These are phyloP conservation scores for Penicillium psychrosexuale DNA, from an alignment of 2,329 filamentous ascomycete genomes.

Conservation along the genomic window DNA sequence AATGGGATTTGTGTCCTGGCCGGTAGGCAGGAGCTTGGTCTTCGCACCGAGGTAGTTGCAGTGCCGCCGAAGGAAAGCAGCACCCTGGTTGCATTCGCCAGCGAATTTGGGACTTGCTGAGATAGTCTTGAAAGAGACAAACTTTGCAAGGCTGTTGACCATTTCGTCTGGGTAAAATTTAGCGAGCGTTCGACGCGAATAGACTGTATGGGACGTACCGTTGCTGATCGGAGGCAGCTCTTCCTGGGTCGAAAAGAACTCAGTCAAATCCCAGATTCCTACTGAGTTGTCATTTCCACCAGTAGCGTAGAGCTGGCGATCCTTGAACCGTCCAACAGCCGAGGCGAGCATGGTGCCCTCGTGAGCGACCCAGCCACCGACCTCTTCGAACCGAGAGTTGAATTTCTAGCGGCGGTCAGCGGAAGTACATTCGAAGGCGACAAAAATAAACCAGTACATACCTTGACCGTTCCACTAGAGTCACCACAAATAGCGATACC, in stretches of 20 bases:
- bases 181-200: slow-evolving; percentile 2
- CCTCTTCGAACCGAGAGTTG: slow-evolving; percentile 78
- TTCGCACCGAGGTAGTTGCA: slow-evolving; percentile 90
- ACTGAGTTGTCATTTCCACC: slow-evolving; percentile 90
- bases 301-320: slow-evolving; percentile 82
- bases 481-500: slow-evolving; percentile 83
- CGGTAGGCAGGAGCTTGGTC: slow-evolving; percentile 84
- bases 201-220: slow-evolving; percentile 38
- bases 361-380: slow-evolving; percentile 78
- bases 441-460: slow-evolving; percentile 44
- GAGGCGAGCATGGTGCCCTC: slow-evolving; percentile 84
- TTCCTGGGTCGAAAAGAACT: slow-evolving; percentile 49
- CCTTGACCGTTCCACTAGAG: slow-evolving; percentile 81
- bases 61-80: slow-evolving; percentile 81
- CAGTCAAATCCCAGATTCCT: slow-evolving; percentile 77
- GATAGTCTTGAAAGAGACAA: slow-evolving; percentile 88
- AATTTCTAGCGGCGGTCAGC: slow-evolving; percentile 52
- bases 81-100: slow-evolving; percentile 88
- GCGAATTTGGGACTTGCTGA: slow-evolving; percentile 82
- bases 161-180: slow-evolving; percentile 49
- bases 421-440: not conserved
- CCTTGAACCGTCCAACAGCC: slow-evolving; percentile 66
- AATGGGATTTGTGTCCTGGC: slow-evolving; percentile 80
- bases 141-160: slow-evolving; percentile 73
- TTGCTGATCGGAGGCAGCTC: slow-evolving; percentile 55